phyloP scores from a whole-genome alignment of 1,284 basidiomycete genomes.

The Puccinia horiana region DNA sequence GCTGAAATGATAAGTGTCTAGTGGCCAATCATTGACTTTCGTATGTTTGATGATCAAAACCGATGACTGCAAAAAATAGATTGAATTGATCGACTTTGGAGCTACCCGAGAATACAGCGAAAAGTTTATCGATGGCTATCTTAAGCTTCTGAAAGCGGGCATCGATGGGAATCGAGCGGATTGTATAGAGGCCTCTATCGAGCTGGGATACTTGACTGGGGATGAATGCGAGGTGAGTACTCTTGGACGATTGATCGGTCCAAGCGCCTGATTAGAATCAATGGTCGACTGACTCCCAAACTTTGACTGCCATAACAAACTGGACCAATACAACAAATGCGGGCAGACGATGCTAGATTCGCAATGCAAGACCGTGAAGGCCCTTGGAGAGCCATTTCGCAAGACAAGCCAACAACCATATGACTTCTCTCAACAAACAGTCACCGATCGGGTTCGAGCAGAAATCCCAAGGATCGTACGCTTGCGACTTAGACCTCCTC shows the following conservation, averaged over 20 bases:
- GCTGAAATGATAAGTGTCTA: background rate
- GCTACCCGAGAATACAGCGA: constrained; percentile 84
- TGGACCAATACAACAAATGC: no score
- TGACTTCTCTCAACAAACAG: constrained; percentile 68
- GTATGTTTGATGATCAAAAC: background rate
- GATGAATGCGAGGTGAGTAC: constrained; percentile 73
- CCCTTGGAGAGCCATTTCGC: constrained; percentile 77
- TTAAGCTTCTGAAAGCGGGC: constrained; percentile 75
- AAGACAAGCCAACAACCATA: constrained; percentile 65
- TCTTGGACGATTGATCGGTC: background rate
- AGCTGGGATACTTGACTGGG: constrained; percentile 86
- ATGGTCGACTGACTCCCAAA: background rate
- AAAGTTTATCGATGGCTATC: constrained; percentile 86
- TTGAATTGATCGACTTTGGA: constrained; percentile 94
- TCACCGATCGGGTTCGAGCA: constrained; percentile 73
- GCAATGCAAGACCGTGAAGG: constrained; percentile 77
- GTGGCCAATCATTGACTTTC: background rate
- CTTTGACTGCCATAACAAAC: background rate
- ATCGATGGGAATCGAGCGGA: constrained; percentile 69
- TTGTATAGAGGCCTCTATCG: constrained; percentile 74
- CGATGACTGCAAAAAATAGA: constrained; percentile 56
- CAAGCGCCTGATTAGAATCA: background rate
- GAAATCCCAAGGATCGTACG: constrained; percentile 89
- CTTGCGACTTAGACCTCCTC: constrained; percentile 86
- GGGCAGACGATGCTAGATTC: constrained; percentile 79